Base-by-base conservation (phyloP, 2,329 filamentous ascomycete genomes). In the Colletotrichum lupini region DNA sequence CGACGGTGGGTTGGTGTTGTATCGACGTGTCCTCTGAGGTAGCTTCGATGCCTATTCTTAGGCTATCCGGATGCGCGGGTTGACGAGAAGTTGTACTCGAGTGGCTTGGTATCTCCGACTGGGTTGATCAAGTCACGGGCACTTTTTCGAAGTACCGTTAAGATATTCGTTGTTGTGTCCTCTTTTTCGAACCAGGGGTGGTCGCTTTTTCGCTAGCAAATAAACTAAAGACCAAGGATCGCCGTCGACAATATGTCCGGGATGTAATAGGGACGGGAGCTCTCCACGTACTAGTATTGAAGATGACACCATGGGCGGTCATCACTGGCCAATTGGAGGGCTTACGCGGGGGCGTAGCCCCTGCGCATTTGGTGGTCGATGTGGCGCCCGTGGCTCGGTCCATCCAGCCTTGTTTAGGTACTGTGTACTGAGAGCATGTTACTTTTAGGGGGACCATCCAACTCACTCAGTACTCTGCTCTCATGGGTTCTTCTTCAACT, bases 1-100 rank as follows among this genome's bases (percentile, higher is more conserved):
- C 60, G 42, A 59, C 19, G 60, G 11, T 32, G 9, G 60, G 11
- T 32, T 24, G 24, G 14, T n/a, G 26, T 53, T 58, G 26, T 22
- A 70, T 70, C 56, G 66, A 73, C 67, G 70, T 70, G 70, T 70
- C 70, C 70, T 68, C 42, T 32, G 30, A 46, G 26, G 37, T 11
- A 5, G 32, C 55, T 65, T 65, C 26, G 28, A 16, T 32, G 19
- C 46, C 42, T 30, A 49, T 46, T 16, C 32, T 46, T 49, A 35
- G 28, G 62, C n/a, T 35, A 22, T 49, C 16, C n/a, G n/a, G 46
- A 60, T 72, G 37, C 24, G 14, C 49, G 69, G 6, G 19, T 19
- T 49, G 57, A 22, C 37, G 5, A 42, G 22, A 26, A 32, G 30
- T 16, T 52, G 19, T 28, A 11, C 14, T 37, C 12, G 32, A 52